phyloP scores from a whole-genome alignment of 805 yeast species.

The Lachancea nothofagi region DNA sequence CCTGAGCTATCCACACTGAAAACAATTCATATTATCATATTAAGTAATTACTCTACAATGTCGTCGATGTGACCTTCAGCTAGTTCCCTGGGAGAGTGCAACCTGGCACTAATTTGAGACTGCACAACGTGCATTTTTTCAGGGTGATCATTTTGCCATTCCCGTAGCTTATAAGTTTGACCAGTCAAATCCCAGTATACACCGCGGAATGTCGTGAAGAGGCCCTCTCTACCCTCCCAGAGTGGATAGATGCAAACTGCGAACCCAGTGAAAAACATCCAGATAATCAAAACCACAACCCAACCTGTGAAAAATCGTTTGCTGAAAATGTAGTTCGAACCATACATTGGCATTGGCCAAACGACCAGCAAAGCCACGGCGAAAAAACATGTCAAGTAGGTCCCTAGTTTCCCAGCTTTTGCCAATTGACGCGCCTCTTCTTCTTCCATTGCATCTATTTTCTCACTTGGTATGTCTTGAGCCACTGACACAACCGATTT shows the following conservation, averaged over 20 bases:
- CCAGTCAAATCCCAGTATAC: slow-evolving; percentile 83
- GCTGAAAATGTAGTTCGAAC: slow-evolving; percentile 68
- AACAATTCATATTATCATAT: too few relatives aligned
- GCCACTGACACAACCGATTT: slow-evolving; percentile 32
- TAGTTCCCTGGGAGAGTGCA: slow-evolving; percentile 3
- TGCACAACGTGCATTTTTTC: slow-evolving; percentile 70
- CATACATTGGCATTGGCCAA: slow-evolving; percentile 97
- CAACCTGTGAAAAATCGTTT: slow-evolving; percentile 81
- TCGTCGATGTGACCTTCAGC: slow-evolving; percentile 5
- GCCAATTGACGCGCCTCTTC: slow-evolving; percentile 49
- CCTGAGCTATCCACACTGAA: too few relatives aligned
- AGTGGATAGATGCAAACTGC: slow-evolving; percentile 66
- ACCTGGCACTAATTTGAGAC: slow-evolving; percentile 50
- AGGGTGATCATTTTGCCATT: slow-evolving; percentile 72
- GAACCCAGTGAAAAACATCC: slow-evolving; percentile 66
- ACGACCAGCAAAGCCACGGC: slow-evolving; percentile 60
- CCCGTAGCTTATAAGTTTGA: slow-evolving; percentile 62
- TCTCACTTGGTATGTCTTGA: slow-evolving; percentile 22
- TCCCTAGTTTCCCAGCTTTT: slow-evolving; percentile 57
- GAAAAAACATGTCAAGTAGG: slow-evolving; percentile 52
- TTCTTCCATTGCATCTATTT: slow-evolving; percentile 27
- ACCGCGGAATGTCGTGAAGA: slow-evolving; percentile 63
- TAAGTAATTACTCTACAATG: slow-evolving; percentile 3
- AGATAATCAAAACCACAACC: slow-evolving; percentile 74
- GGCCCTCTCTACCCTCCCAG: slow-evolving; percentile 65